Conservation (phyloP, 2,329 filamentous ascomycete species). For the Fusarium haematococcum region DNA sequence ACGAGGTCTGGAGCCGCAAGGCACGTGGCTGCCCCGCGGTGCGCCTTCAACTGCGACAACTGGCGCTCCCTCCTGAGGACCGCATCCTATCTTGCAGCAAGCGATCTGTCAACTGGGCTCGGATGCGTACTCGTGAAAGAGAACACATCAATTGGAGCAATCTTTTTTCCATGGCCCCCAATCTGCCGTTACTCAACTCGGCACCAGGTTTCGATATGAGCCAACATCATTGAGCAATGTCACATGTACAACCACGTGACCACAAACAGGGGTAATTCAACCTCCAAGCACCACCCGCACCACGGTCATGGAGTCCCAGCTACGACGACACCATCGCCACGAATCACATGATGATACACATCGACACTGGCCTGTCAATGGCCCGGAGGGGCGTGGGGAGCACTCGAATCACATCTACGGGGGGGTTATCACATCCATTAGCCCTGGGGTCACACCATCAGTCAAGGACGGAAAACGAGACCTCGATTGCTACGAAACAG, state of each 20-base stretch:
- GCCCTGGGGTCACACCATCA: slow-evolving; percentile 19
- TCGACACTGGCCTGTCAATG: slow-evolving; percentile 19
- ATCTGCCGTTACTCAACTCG: not conserved
- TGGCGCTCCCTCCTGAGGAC: slow-evolving; percentile 27
- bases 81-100: not conserved
- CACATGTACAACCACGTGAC: slow-evolving; percentile 39
- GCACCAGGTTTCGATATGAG: not conserved
- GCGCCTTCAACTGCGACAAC: slow-evolving; percentile 3
- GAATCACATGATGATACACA: slow-evolving; percentile 38
- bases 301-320: slow-evolving; percentile 7
- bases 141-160: not conserved
- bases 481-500: slow-evolving; percentile 42
- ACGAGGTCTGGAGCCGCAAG: slow-evolving; percentile 56
- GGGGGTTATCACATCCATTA: slow-evolving; percentile 44
- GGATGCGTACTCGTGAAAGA: not conserved
- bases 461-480: slow-evolving; percentile 36
- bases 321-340: slow-evolving; percentile 27
- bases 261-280: slow-evolving; percentile 26
- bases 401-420: slow-evolving; percentile 40
- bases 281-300: slow-evolving; percentile 26
- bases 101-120: not conserved
- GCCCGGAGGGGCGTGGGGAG: slow-evolving; percentile 35
- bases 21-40: slow-evolving; percentile 56
- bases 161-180: not conserved
- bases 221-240: not conserved